Evolutionary conservation across 768 basidiomycete genomes (phyloP), one percentile per base, ranked within the genome.

Genomic region (Cubamyces lactineus): DNA sequence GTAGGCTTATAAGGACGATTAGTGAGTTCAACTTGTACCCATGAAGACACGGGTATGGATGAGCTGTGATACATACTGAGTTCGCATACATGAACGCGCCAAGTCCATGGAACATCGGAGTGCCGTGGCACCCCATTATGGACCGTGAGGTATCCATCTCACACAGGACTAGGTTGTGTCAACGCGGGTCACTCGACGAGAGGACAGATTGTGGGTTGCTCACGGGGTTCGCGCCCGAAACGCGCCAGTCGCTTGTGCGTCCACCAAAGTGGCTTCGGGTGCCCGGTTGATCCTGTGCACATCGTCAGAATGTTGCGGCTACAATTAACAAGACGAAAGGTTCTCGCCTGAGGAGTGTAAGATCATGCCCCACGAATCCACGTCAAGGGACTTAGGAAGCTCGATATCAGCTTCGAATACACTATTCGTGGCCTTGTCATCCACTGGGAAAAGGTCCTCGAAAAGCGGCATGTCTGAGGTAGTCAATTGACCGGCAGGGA

Each of bases 201-300:
- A 30, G 26, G 17, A 19, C 23, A 40, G 5, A 26, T 11, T 12
- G 19, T 4, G 16, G 23, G 39, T 15, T 30, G 46, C 53, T 15
- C 41, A 59, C 53, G 19, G 15, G 53, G 46, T 34, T 34, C 53
- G 4, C 15, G 53, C n/a, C 52, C 62, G 30, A 53, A 63, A 5
- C 2, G 4, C 4, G 53, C 16, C 17, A 63, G 7, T 4, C 19
- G 40, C 13, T 53, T 50, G 38, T 64, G 63, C 12, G 42, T 60
- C 63, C 63, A 63, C 0, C 13, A 15, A 2, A 67, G 53, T 0
- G 67, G 61, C 48, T 67, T 67, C 41, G 67, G 64, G 23, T 65
- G 64, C 1, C 64, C 64, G 13, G 67, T 67, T 15, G 67, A 67
- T 5, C 67, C 67, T 67, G n/a, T 3, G 21, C n/a, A 13, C 38